Base-by-base conservation (phyloP, 345 rosid species). In the Populus davidiana region DNA sequence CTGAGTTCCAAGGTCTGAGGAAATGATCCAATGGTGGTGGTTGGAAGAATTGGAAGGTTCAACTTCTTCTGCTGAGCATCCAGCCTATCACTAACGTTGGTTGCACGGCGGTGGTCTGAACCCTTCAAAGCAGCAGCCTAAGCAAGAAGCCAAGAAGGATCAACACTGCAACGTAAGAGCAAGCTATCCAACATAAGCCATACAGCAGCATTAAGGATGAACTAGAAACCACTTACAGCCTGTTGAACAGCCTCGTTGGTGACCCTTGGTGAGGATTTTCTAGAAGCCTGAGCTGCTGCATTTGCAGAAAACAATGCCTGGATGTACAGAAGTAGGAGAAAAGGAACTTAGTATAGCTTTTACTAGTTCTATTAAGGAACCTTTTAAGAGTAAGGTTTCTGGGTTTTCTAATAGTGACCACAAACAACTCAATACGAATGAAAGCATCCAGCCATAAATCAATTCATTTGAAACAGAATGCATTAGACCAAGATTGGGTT, bases 61-160 rank as follows among this genome's bases (percentile, higher is more conserved):
- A 92, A 91, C 88, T 91, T 90, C 86, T 88, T 94, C 93, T 94
- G 98, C 84, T 94, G 97, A 81, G 97, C 89, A 88, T 91, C 98
- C 23, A 94, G 86, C 80, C 98, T 91, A 23, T 90, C 88, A 71
- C 89, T 91, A 70, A 94, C 98, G 61, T 94, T 90, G 25, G 98
- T 91, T 14, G 88, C 84, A 74, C 98, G 97, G 11, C 95, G 90
- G 79, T 93, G 98, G 77, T 90, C 98, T 70, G 97, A 94, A 47
- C 92, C 93, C 88, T 86, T 95, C 91, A 93, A 87, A 78, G 88
- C 94, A 89, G 96, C 92, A 84, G 98, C 99, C 99, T 94, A 81
- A 78, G 73, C 73, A 77, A 21, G 71, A 78, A 75, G 50, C 18
- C 73, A 77, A 21, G 71, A 78, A 75, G 50, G 23, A 70, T 33